Percentiles rank a stretch among this genome's conserved stretches.
These are phyloP conservation scores for Chondrostereum purpureum DNA, from an alignment of 1,284 basidiomycete species.

Conservation along the genomic window DNA sequence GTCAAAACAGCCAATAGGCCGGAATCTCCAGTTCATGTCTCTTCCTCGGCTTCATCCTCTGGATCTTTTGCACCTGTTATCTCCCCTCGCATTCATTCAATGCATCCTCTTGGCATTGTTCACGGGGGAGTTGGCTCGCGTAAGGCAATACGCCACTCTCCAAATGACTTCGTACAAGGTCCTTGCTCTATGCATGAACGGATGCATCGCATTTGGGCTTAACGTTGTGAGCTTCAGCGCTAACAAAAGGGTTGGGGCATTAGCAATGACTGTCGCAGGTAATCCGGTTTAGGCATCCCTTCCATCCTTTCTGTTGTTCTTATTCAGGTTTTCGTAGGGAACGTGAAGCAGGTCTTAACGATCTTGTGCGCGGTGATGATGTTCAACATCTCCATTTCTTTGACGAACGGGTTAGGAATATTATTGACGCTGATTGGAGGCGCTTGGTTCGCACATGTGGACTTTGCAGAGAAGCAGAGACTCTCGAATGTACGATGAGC, in stretches of 20 bases:
- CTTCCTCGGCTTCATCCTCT: slow-evolving; percentile 71
- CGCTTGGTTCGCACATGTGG: slow-evolving; percentile 75
- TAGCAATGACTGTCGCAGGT: slow-evolving; percentile 88
- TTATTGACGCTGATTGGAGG: slow-evolving; percentile 77
- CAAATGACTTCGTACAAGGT: slow-evolving; percentile 48
- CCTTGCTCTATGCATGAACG: slow-evolving; percentile 67
- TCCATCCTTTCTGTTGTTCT: slow-evolving; percentile 1
- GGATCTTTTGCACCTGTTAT: slow-evolving; percentile 79
- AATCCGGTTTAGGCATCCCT: slow-evolving; percentile 19
- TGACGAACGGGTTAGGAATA: slow-evolving; percentile 77
- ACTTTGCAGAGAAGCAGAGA: slow-evolving; percentile 52
- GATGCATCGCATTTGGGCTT: slow-evolving; percentile 80
- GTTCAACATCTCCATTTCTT: slow-evolving; percentile 77
- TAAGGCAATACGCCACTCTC: slow-evolving; percentile 44
- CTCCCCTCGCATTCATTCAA: slow-evolving; percentile 84
- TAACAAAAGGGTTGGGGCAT: slow-evolving; percentile 80
- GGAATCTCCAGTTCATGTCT: slow-evolving; percentile 13
- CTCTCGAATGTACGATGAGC: no score
- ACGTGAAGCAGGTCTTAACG: slow-evolving; percentile 92
- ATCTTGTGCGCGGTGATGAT: slow-evolving; percentile 79
- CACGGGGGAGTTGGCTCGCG: slow-evolving; percentile 72
- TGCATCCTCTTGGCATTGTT: slow-evolving; percentile 71
- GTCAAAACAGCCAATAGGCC: neutral
- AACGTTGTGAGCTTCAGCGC: slow-evolving; percentile 92
- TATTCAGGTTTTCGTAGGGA: slow-evolving; percentile 44